These are phyloP conservation scores for Scedosporium dehoogii DNA, from an alignment of 2,329 filamentous ascomycete genomes.

Conservation along the genomic window DNA sequence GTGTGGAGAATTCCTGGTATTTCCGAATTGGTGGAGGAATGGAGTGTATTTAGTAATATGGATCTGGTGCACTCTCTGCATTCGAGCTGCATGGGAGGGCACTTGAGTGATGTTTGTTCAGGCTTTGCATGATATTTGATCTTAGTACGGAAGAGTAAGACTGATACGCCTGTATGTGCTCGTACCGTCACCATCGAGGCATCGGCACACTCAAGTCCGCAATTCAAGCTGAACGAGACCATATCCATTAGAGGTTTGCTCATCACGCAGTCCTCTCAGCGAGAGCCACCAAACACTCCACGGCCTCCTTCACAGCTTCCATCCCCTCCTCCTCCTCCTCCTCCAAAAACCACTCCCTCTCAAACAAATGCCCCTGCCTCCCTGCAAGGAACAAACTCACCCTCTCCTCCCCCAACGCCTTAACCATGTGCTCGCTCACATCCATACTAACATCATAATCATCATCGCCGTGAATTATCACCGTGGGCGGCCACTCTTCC, in stretches of 20 bases:
- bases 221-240: not conserved
- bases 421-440: conserved; percentile 18
- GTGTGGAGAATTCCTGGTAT: too few species aligned
- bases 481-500: conserved; percentile 21
- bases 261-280: not conserved
- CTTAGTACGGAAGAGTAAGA: too few species aligned
- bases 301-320: conserved; percentile 17
- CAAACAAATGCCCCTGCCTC: conserved; percentile 35
- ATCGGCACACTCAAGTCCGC: not conserved
- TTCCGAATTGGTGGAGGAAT: too few species aligned
- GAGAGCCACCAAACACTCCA: not conserved
- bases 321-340: conserved; percentile 37
- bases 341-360: conserved; percentile 61
- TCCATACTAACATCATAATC: conserved; percentile 19
- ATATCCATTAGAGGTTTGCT: not conserved
- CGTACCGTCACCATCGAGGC: not conserved
- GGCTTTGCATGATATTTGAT: too few species aligned
- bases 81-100: too few species aligned
- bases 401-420: conserved; percentile 16
- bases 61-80: too few species aligned
- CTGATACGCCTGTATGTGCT: too few species aligned
- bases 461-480: conserved; percentile 22
- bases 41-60: too few species aligned
- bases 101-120: too few species aligned
- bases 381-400: conserved; percentile 29